These are phyloP conservation scores for Citrus unshiu DNA, from an alignment of 345 rosid genomes.

Conservation along the genomic window DNA sequence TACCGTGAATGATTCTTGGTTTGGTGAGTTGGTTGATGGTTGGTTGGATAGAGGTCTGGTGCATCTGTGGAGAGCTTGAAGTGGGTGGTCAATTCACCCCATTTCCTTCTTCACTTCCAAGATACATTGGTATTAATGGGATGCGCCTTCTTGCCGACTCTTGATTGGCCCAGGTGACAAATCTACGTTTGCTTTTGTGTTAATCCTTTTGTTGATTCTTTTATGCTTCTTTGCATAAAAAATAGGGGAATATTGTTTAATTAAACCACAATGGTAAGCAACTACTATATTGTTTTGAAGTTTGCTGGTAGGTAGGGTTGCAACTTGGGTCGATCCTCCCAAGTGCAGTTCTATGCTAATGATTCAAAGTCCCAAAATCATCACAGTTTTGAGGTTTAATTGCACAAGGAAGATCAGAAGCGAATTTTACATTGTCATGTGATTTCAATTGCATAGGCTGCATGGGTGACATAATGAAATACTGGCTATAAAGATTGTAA, in stretches of 20 bases:
- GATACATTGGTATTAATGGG: conserved; percentile 71
- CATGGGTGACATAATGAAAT: background rate
- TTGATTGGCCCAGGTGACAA: conserved; percentile 52
- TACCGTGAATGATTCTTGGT: conserved; percentile 61
- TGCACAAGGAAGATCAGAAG: background rate
- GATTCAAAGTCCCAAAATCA: background rate
- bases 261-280: background rate
- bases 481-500: background rate
- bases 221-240: background rate
- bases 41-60: conserved; percentile 80
- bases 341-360: too few relatives aligned
- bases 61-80: conserved; percentile 71
- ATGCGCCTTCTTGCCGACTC: conserved; percentile 87
- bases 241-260: background rate
- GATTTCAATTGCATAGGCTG: background rate
- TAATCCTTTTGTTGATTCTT: background rate
- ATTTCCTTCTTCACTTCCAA: conserved; percentile 49
- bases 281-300: background rate
- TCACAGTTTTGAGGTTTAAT: background rate
- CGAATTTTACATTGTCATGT: background rate
- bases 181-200: background rate
- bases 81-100: conserved; percentile 65
- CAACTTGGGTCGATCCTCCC: background rate
- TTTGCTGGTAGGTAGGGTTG: background rate
- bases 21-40: conserved; percentile 54